Conservation (phyloP, 1,284 basidiomycete species). For the Xanthoconium separans region DNA sequence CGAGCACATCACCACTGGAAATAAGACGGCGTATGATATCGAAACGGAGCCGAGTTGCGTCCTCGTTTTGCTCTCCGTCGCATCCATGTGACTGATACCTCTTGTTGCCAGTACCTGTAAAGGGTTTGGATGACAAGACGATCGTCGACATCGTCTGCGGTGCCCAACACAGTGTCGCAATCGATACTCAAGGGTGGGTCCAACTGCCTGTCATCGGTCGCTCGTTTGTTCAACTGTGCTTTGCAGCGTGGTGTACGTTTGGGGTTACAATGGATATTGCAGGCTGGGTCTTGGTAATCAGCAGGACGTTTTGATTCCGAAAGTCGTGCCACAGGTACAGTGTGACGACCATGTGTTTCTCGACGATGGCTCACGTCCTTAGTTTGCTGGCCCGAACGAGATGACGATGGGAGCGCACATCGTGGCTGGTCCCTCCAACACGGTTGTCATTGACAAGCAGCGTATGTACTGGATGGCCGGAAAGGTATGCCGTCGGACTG, state of each 20-base stretch:
- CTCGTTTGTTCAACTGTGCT: not conserved
- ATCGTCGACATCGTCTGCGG: constrained; percentile 85
- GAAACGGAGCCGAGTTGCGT: constrained; percentile 67
- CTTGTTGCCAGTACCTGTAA: constrained; percentile 57
- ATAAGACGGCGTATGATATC: constrained; percentile 82
- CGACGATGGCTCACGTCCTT: not conserved
- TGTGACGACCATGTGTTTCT: not conserved
- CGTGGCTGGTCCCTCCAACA: constrained; percentile 80
- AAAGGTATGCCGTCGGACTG: constrained; percentile 47
- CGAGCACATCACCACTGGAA: constrained; percentile 82
- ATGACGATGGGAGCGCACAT: constrained; percentile 64
- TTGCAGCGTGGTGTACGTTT: constrained; percentile 70
- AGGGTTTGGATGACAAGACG: constrained; percentile 68
- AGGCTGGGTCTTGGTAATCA: constrained; percentile 83
- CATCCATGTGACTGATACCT: constrained; percentile 11
- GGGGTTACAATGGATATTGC: constrained; percentile 85
- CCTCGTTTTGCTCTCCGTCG: not conserved
- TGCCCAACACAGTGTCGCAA: constrained; percentile 81
- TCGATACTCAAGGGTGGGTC: constrained; percentile 69
- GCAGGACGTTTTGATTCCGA: constrained; percentile 75
- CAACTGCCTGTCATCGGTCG: too few species aligned
- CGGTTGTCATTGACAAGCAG: constrained; percentile 82
- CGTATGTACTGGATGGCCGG: constrained; percentile 85
- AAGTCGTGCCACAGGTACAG: constrained; percentile 69
- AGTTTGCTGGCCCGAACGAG: constrained; percentile 75